phyloP scores from a whole-genome alignment of 129 eudicot species.

The Logfia minima region DNA sequence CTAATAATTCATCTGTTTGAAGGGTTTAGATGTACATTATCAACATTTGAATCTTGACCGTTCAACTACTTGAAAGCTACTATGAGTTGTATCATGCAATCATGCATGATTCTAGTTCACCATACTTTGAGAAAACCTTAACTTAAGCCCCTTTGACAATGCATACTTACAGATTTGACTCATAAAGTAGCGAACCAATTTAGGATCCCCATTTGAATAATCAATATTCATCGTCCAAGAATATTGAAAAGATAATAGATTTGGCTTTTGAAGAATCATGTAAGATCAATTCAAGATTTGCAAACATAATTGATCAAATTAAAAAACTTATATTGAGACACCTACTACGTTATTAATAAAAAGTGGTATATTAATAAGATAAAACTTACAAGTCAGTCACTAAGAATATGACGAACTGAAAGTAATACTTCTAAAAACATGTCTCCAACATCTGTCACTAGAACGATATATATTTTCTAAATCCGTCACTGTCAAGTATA shows the following conservation, averaged over 20 bases:
- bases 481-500: too few relatives aligned
- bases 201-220: background rate
- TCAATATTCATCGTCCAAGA: background rate
- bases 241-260: background rate
- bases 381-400: too few relatives aligned
- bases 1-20: slow-evolving; percentile 32
- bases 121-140: slow-evolving; percentile 13
- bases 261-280: background rate
- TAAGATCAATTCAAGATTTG: slow-evolving; percentile 14
- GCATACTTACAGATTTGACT: background rate
- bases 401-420: too few relatives aligned
- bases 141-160: background rate
- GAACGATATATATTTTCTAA: too few relatives aligned
- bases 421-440: too few relatives aligned
- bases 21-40: slow-evolving; percentile 29
- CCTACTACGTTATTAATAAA: too few relatives aligned
- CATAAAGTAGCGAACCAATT: background rate
- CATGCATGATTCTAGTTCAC: slow-evolving; percentile 13
- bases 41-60: slow-evolving; percentile 28
- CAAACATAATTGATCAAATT: background rate
- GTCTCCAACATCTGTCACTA: too few relatives aligned
- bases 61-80: slow-evolving; percentile 16
- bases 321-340: background rate
- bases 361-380: too few relatives aligned
- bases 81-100: slow-evolving; percentile 31